A percentile compares a stretch with the other conserved stretches of the same genome.
Evolutionary conservation across 495 filamentous ascomycete genomes (phyloP).

Genomic region (Aspergillus affinis): DNA sequence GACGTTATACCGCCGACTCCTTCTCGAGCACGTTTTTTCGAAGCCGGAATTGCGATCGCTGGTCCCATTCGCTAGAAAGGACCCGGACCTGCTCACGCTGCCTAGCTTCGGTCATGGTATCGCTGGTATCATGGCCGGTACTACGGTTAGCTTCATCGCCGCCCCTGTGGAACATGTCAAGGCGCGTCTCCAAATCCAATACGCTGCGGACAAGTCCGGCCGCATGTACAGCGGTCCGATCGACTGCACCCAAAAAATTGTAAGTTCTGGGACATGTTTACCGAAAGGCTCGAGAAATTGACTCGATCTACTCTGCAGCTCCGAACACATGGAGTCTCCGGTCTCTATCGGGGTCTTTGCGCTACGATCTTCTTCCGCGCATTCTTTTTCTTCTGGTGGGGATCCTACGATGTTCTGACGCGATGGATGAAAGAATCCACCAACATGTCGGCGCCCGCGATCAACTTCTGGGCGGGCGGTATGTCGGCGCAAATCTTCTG

Average conservation of each 20-base stretch:
- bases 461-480: slow-evolving; percentile 98
- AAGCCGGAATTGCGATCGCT: slow-evolving; percentile 44
- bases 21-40: slow-evolving; percentile 77
- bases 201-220: slow-evolving; percentile 69
- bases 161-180: slow-evolving; percentile 96
- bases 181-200: slow-evolving; percentile 90
- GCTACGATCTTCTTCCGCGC: slow-evolving; percentile 86
- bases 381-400: slow-evolving; percentile 99
- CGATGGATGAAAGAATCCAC: slow-evolving; percentile 64
- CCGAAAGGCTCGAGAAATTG: not conserved
- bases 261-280: slow-evolving; percentile 25
- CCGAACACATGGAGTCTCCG: slow-evolving; percentile 66
- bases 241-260: slow-evolving; percentile 74
- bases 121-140: slow-evolving; percentile 83
- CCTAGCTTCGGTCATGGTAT: slow-evolving; percentile 80
- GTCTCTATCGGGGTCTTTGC: slow-evolving; percentile 79
- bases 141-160: slow-evolving; percentile 87
- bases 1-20: slow-evolving; percentile 78
- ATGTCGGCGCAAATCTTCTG: slow-evolving; percentile 92
- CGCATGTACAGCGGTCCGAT: slow-evolving; percentile 82
- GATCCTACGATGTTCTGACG: slow-evolving; percentile 81
- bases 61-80: slow-evolving; percentile 33
- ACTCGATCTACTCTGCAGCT: slow-evolving; percentile 28
- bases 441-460: slow-evolving; percentile 67
- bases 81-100: slow-evolving; percentile 47